Percentiles rank a stretch among this genome's conserved stretches.
Conservation (phyloP, 441 rosid species). For the Adansonia rubrostipa region DNA sequence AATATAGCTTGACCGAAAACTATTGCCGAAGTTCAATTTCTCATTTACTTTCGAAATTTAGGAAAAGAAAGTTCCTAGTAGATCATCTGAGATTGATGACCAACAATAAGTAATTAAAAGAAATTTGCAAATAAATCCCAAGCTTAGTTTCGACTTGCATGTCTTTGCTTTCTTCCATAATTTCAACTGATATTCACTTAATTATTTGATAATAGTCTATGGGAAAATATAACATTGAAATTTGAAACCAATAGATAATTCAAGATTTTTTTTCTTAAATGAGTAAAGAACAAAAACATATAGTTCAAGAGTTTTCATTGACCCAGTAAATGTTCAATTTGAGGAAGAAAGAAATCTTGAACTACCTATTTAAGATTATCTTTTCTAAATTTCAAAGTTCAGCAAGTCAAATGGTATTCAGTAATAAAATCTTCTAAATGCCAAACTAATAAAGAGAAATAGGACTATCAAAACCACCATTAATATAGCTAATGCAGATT, state of each 20-base stretch:
- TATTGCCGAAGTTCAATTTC: neutral
- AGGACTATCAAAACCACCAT: constrained; percentile 47
- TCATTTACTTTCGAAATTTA: neutral
- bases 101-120: neutral
- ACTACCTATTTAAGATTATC: neutral
- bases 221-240: constrained; percentile 1
- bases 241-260: neutral
- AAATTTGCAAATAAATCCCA: neutral
- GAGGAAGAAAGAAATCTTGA: neutral
- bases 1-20: neutral
- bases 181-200: neutral
- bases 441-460: constrained; percentile 22
- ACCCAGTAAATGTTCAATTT: neutral
- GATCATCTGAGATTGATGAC: neutral
- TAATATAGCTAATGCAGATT: constrained; percentile 82
- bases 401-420: neutral
- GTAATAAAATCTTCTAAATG: neutral
- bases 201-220: neutral
- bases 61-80: neutral
- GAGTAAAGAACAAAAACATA: neutral
- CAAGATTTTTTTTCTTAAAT: neutral
- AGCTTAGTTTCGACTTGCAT: neutral
- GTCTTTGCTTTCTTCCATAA: neutral
- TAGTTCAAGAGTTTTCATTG: neutral
- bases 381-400: neutral